Base-by-base conservation (phyloP, 1,284 basidiomycete species). In the Neonothopanus nambi region DNA sequence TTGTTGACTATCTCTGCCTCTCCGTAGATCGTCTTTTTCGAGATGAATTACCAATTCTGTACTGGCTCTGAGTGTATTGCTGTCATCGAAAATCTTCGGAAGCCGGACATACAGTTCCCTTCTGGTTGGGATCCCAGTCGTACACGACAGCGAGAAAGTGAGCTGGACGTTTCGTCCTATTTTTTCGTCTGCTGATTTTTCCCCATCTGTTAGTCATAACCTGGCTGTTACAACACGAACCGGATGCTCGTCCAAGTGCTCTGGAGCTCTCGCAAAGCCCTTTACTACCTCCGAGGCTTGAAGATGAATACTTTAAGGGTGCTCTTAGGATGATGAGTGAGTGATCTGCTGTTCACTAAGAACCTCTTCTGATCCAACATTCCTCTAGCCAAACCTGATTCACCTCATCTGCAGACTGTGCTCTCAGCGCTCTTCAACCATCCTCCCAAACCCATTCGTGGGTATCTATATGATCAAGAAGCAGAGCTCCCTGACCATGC, bases 1-100 rank as follows among this genome's bases (percentile, higher is more conserved):
- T 47, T 43, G 20, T 17, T 56, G n/a, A 15, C 51, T 17, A 40
- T 55, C 38, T 26, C 38, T 26, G 45, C 28, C 24, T 44, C 52
- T 15, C 30, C 40, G 6, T 46, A 92, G 88, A 88, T 98, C 62
- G 95, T 98, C 24, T 96, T 98, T 71, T 98, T 98, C 65, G 95
- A 98, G 74, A 97, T 98, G 94, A 94, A 95, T 66, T 93, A 89
- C 74, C 63, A 69, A 18, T 96, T 97, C 71, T 78, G 81, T n/a
- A 98, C 95, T 0, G 87, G 84, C 2, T 83, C 92, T 51, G 95
- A 98, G 67, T 85, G 95, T 13, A 89, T 92, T 41, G 81, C 81
- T 3, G 91, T 95, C 15, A 79, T 98, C 5, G 88, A 89, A 57
- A 84, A 87, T 46, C 68, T 97, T 33, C 77, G 95, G 11, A 84